Evolutionary conservation across 2,329 filamentous ascomycete species (phyloP), one percentile per base, ranked within the genome.

Genomic region (Diaporthe longicolla): DNA sequence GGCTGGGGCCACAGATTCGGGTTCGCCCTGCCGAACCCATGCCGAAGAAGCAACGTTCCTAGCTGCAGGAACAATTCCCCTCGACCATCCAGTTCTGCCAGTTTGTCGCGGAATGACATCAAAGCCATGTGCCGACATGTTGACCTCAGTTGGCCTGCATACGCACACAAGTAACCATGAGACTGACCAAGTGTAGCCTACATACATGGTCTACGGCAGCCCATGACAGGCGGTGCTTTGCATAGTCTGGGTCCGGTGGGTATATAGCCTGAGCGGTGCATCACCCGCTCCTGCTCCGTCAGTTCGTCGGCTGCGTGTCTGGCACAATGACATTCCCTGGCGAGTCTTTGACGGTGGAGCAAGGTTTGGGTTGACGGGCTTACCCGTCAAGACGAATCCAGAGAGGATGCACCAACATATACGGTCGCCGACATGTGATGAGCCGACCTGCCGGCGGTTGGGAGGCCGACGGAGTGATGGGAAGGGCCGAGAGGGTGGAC

Each of bases 31-130:
- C 63, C 29, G 63, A 37, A 37, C 24, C 21, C 43, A 37, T 66
- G 45, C 32, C n/a, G 61, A 52, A 66, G 43, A 66, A 68, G 63
- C 48, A 68, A 68, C 48, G 48, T 68, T 66, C 61, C 61, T 52
- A 32, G 61, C 61, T 66, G 45, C 61, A 66, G 61, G 61, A 66
- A 66, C 61, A 37, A 45, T 24, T 37, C 7, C n/a, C 43, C 19
- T 50, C n/a, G 61, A 48, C 43, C 61, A 48, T 5, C 43, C 26
- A 43, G 11, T 1, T 11, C 35, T 37, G 35, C 35, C 35, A 37
- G 35, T 5, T 21, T 35, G 43, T 65, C 29, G 45, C 29, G 45
- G 45, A 35, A 66, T 66, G 61, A 66, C 61, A 66, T 66, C 61
- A 52, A 66, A 17, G 45, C 45, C 61, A 66, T 66, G 61, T 50